Conservation (phyloP, 176 grass and related monocot species). For the Carex littledalei region DNA sequence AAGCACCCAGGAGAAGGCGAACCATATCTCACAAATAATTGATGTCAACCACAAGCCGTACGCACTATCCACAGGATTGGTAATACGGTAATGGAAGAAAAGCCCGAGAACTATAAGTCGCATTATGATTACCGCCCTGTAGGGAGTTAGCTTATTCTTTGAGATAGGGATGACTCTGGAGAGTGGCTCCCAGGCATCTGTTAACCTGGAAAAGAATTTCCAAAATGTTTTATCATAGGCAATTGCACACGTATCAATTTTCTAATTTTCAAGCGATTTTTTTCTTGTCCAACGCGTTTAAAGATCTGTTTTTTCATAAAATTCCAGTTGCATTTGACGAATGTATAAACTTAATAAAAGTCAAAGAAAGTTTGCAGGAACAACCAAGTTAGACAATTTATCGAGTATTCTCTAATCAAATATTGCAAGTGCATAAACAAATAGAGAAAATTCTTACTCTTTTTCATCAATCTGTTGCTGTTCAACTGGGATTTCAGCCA, state of each 20-base stretch:
- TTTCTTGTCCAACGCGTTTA: neutral
- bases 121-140: conserved; percentile 93
- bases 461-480: conserved; percentile 84
- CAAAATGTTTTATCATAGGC: conserved; percentile 6
- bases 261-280: conserved; percentile 8
- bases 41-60: conserved; percentile 92
- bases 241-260: neutral
- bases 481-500: conserved; percentile 58
- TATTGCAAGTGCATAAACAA: neutral
- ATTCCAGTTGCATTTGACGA: neutral
- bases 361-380: neutral
- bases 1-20: conserved; percentile 95
- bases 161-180: conserved; percentile 82
- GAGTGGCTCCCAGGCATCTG: conserved; percentile 75
- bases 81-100: conserved; percentile 98
- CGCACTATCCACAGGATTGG: conserved; percentile 85
- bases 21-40: conserved; percentile 98
- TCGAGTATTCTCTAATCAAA: neutral
- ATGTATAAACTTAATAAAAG: neutral
- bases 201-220: conserved; percentile 43
- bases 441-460: conserved; percentile 47
- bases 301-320: neutral
- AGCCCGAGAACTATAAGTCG: conserved; percentile 83
- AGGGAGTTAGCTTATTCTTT: conserved; percentile 96
- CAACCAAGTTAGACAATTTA: neutral